Conservation (phyloP, 352 stramenopile species). For the Phytopythium mirpurense region DNA sequence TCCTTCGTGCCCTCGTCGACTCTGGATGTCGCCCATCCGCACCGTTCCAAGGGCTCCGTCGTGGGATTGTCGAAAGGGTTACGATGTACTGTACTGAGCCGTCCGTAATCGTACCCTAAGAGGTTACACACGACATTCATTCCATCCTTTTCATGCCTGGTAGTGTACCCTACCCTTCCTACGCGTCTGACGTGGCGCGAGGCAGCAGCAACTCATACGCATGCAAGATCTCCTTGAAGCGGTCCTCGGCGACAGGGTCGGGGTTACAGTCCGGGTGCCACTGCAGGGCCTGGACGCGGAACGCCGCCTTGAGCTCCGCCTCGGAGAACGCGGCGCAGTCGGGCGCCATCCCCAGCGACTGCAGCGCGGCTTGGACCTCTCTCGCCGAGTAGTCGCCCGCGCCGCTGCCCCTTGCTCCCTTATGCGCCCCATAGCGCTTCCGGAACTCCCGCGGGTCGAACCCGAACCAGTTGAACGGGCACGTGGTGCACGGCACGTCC, state of each 20-base stretch:
- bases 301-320: constrained; percentile 43
- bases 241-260: constrained; percentile 57
- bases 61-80: constrained; percentile 3
- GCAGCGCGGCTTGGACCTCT: constrained; percentile 18
- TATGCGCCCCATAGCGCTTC: constrained; percentile 7
- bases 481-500: constrained; percentile 53
- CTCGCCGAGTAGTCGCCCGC: constrained; percentile 4
- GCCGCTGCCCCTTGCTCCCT: neutral
- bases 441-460: constrained; percentile 49
- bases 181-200: constrained; percentile 4
- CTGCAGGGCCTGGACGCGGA: constrained; percentile 71
- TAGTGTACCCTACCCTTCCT: too few species aligned
- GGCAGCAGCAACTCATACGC: constrained; percentile 84
- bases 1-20: too few species aligned
- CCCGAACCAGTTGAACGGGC: constrained; percentile 61
- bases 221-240: constrained; percentile 83
- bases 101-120: too few species aligned
- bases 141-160: too few species aligned
- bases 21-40: too few species aligned
- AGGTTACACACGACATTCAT: too few species aligned
- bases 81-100: too few species aligned
- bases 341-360: constrained; percentile 17
- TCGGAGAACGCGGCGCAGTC: constrained; percentile 9
- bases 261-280: constrained; percentile 93
- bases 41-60: neutral